Evolutionary conservation across 2,329 filamentous ascomycete species (phyloP).

Genomic region (Teratosphaeria destructans): DNA sequence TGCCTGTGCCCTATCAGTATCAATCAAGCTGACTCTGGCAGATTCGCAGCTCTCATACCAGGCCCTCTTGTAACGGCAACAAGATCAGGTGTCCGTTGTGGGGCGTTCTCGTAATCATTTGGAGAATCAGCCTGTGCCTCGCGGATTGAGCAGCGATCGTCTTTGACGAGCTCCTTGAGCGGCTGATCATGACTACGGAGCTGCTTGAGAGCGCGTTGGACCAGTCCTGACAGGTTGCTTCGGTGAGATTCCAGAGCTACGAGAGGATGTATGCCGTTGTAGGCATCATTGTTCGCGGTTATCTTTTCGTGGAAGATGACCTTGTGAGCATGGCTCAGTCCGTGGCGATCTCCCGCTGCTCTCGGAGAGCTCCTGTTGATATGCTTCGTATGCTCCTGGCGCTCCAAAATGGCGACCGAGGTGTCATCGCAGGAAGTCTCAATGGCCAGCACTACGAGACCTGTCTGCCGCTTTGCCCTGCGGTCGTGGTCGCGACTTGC

Average conservation of each 20-base stretch:
- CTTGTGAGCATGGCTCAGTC: slow-evolving; percentile 1
- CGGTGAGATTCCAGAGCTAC: slow-evolving; percentile 68
- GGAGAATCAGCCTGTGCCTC: background rate
- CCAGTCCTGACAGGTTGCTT: slow-evolving; percentile 54
- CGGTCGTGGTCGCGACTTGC: background rate
- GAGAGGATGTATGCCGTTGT: slow-evolving; percentile 70
- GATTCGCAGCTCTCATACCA: slow-evolving; percentile 24
- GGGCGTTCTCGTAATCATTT: background rate
- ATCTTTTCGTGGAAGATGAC: slow-evolving; percentile 67
- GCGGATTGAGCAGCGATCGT: background rate
- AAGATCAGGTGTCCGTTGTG: slow-evolving; percentile 58
- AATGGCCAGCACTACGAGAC: slow-evolving; percentile 48
- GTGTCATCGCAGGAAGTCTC: slow-evolving; percentile 91
- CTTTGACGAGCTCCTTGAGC: background rate
- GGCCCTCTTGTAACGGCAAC: slow-evolving; percentile 85
- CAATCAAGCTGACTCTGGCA: background rate
- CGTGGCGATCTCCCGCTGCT: too few relatives aligned
- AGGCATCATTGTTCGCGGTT: slow-evolving; percentile 67
- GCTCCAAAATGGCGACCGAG: slow-evolving; percentile 57
- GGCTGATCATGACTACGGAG: background rate
- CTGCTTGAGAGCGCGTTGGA: slow-evolving; percentile 51
- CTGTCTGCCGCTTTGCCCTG: background rate
- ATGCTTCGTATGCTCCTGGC: background rate
- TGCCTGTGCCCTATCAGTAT: slow-evolving; percentile 36
- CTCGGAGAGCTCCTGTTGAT: background rate